phyloP scores from a whole-genome alignment of 2,329 filamentous ascomycete species.

The Exophiala bonariae region DNA sequence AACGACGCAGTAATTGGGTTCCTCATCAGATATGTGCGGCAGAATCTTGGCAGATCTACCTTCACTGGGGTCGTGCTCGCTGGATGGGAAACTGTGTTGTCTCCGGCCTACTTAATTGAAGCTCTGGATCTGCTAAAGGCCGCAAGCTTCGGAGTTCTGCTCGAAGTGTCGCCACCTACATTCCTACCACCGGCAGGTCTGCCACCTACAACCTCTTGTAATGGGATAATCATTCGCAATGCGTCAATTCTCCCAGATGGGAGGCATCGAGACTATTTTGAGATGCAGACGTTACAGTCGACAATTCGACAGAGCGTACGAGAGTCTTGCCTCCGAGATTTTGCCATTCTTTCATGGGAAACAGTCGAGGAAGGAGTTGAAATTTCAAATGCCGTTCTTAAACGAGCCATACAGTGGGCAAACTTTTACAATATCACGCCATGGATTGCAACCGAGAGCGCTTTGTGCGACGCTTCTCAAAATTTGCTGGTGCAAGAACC shows the following conservation, averaged over 20 bases:
- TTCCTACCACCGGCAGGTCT: conserved; percentile 37
- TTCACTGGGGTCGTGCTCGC: conserved; percentile 46
- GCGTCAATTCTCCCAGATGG: conserved; percentile 42
- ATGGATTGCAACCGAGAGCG: conserved; percentile 43
- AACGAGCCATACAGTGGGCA: conserved; percentile 47
- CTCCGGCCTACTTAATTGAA: conserved; percentile 31
- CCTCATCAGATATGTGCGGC: conserved; percentile 31
- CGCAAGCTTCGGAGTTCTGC: conserved; percentile 42
- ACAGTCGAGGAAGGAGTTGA: conserved; percentile 41
- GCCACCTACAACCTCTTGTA: conserved; percentile 35
- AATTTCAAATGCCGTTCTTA: conserved; percentile 43
- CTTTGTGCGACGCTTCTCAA: conserved; percentile 37
- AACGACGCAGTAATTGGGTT: conserved; percentile 31
- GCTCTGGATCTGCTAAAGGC: conserved; percentile 35
- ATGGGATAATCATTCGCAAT: conserved; percentile 42
- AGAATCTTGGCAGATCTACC: conserved; percentile 28
- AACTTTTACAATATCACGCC: conserved; percentile 47
- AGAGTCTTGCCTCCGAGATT: conserved; percentile 46
- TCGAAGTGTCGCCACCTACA: conserved; percentile 42
- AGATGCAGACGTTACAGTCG: conserved; percentile 40
- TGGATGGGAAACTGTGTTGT: conserved; percentile 40
- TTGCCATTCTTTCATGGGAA: conserved; percentile 47
- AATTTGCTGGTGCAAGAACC: conserved; percentile 38
- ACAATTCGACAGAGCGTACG: conserved; percentile 48
- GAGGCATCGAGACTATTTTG: conserved; percentile 46